These are phyloP conservation scores for Penicillium angulare DNA, from an alignment of 495 filamentous ascomycete genomes.

Conservation along the genomic window DNA sequence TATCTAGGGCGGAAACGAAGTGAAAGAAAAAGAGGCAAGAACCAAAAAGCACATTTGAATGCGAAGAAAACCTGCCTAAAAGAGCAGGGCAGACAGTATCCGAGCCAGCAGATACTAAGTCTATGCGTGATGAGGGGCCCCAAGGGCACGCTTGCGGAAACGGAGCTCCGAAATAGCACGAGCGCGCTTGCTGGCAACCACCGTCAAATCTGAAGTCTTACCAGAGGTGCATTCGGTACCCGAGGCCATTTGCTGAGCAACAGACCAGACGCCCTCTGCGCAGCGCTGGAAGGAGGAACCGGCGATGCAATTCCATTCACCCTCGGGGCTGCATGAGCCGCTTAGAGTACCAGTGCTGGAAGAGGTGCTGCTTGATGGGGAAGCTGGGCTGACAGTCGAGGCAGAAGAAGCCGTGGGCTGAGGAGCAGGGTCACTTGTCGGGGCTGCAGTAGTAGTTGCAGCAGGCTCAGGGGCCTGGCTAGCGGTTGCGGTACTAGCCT, in stretches of 20 bases:
- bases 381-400: slow-evolving; percentile 7
- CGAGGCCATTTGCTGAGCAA: slow-evolving; percentile 48
- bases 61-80: slow-evolving; percentile 9
- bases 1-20: slow-evolving; percentile 12
- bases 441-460: slow-evolving; percentile 19
- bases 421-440: slow-evolving; percentile 5
- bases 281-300: slow-evolving; percentile 61
- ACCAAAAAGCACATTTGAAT: too few species aligned
- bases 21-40: slow-evolving; percentile 3
- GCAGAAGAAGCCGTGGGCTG: slow-evolving; percentile 13
- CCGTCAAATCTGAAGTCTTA: slow-evolving; percentile 40
- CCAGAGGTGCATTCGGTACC: slow-evolving; percentile 62
- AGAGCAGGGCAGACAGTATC: slow-evolving; percentile 6
- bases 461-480: slow-evolving; percentile 28
- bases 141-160: slow-evolving; percentile 27
- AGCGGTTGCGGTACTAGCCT: slow-evolving; percentile 14
- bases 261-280: slow-evolving; percentile 60
- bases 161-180: slow-evolving; percentile 34
- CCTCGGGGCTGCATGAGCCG: slow-evolving; percentile 40
- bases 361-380: slow-evolving; percentile 16
- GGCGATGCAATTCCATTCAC: slow-evolving; percentile 63
- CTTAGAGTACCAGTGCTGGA: slow-evolving; percentile 23
- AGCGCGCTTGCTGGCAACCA: slow-evolving; percentile 27
- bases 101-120: slow-evolving; percentile 19
- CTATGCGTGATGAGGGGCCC: slow-evolving; percentile 22